Evolutionary conservation across 2,329 filamentous ascomycete species (phyloP).

Genomic region (Penicillium sp.): DNA sequence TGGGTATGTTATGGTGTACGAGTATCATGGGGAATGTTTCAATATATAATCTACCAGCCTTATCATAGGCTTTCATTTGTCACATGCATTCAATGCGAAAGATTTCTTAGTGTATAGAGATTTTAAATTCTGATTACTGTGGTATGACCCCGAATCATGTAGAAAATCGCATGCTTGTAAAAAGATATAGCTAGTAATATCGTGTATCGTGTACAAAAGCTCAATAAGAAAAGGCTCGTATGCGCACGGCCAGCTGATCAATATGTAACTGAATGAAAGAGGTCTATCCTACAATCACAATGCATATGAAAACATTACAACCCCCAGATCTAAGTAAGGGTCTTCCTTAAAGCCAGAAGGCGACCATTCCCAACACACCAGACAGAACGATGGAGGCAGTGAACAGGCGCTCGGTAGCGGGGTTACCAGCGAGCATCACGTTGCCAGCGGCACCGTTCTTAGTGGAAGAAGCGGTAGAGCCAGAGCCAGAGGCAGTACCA

Average conservation of each 20-base stretch:
- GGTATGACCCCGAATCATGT: neutral
- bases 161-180: neutral
- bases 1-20: neutral
- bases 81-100: neutral
- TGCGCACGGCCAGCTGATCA: neutral
- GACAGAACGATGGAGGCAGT: conserved; percentile 21
- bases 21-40: neutral
- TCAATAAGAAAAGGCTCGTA: neutral
- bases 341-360: conserved; percentile 22
- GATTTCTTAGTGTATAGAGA: neutral
- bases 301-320: neutral
- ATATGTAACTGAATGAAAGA: neutral
- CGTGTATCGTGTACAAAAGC: conserved; percentile 6
- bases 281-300: conserved; percentile 17
- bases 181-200: conserved; percentile 7
- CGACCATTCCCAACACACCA: conserved; percentile 19
- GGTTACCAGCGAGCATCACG: conserved; percentile 10
- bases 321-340: neutral
- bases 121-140: neutral
- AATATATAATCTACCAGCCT: neutral
- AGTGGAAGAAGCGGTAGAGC: conserved; percentile 10
- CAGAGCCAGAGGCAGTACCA: conserved; percentile 11
- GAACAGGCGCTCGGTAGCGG: conserved; percentile 17
- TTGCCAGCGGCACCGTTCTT: conserved; percentile 11
- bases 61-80: neutral